Conservation (phyloP, 306 rosid species). For the Vigna mungo region DNA sequence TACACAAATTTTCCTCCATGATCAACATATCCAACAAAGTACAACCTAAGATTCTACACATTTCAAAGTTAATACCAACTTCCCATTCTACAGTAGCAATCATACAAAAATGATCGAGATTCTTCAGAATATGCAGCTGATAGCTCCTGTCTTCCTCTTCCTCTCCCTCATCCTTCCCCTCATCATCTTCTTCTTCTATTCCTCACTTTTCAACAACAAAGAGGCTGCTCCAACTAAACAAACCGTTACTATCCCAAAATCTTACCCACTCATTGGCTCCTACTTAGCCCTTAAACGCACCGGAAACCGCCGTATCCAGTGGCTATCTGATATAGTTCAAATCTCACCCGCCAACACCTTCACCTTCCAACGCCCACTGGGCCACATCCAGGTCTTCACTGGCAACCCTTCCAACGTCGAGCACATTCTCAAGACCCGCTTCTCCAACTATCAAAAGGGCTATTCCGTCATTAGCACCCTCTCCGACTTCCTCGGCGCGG, state of each 20-base stretch:
- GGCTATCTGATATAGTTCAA: slow-evolving; percentile 62
- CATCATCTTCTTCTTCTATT: too few species aligned
- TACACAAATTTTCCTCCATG: too few species aligned
- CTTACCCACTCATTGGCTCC: slow-evolving; percentile 47
- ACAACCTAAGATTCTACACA: too few species aligned
- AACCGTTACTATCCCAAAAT: slow-evolving; percentile 38
- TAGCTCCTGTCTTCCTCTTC: too few species aligned
- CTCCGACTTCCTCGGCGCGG: slow-evolving; percentile 64
- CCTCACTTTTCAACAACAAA: too few species aligned
- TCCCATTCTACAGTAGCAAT: too few species aligned
- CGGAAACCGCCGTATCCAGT: slow-evolving; percentile 48
- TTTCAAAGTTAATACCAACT: too few species aligned
- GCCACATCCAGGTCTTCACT: slow-evolving; percentile 47
- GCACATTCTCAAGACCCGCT: slow-evolving; percentile 71
- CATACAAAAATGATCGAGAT: too few species aligned
- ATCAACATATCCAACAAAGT: too few species aligned
- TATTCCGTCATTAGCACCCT: neutral
- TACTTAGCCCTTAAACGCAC: slow-evolving; percentile 33
- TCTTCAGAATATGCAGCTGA: too few species aligned
- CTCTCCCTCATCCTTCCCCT: too few species aligned
- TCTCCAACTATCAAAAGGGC: slow-evolving; percentile 64
- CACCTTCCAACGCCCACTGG: slow-evolving; percentile 42
- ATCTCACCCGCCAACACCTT: slow-evolving; percentile 62
- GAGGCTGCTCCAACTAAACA: too few species aligned
- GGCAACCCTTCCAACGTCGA: slow-evolving; percentile 68